Evolutionary conservation across 805 yeast genomes (phyloP).

Genomic region (Zygotorulaspora florentina): DNA sequence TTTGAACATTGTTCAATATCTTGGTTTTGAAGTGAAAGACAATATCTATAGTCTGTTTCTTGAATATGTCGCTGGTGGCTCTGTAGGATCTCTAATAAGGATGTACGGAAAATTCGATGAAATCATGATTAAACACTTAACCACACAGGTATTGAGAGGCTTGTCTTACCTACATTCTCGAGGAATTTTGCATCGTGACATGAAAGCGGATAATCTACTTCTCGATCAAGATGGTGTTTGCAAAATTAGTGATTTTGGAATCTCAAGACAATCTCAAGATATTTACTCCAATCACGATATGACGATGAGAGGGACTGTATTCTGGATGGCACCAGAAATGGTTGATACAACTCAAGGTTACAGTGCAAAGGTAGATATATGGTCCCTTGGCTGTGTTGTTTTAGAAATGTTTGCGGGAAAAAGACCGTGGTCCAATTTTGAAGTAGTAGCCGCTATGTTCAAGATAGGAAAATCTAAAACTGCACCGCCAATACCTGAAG

Average conservation of each 20-base stretch:
- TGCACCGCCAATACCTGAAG: conserved; percentile 97
- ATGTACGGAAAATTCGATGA: conserved; percentile 85
- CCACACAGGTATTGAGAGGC: conserved; percentile 78
- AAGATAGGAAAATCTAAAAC: conserved; percentile 78
- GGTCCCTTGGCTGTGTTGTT: conserved; percentile 98
- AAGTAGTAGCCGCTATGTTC: conserved; percentile 91
- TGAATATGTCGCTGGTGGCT: conserved; percentile 98
- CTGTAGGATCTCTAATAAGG: conserved; percentile 81
- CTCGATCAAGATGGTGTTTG: conserved; percentile 90
- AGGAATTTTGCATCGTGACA: conserved; percentile 88
- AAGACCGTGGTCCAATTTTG: conserved; percentile 95
- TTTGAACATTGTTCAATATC: conserved; percentile 87
- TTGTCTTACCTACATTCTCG: conserved; percentile 80
- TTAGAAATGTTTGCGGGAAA: conserved; percentile 97
- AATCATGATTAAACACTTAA: conserved; percentile 62
- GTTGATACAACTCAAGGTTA: conserved; percentile 91
- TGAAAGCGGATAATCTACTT: conserved; percentile 88
- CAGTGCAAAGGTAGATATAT: conserved; percentile 95
- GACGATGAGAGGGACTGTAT: conserved; percentile 98
- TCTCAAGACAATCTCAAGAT: conserved; percentile 79
- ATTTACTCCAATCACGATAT: conserved; percentile 89
- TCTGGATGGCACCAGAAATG: conserved; percentile 99
- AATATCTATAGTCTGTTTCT: conserved; percentile 79
- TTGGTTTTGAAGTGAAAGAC: conserved; percentile 80
- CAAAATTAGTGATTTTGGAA: conserved; percentile 95